A percentile compares a stretch with the other conserved stretches of the same genome.
Evolutionary conservation across 257 asterid species (phyloP).

Genomic region (Capsicum rhomboideum): DNA sequence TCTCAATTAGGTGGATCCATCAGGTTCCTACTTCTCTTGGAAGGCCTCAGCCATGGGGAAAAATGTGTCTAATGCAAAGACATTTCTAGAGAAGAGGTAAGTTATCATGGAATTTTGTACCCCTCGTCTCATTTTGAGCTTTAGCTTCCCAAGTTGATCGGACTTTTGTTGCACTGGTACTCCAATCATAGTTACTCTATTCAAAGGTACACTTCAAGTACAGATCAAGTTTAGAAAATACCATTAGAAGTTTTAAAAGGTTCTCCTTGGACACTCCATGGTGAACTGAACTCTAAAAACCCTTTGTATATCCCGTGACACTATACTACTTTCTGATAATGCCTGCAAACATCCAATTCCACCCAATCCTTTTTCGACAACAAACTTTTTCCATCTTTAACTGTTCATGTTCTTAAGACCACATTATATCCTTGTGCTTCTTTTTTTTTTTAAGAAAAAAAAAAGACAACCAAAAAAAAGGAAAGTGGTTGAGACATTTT

Average conservation of each 20-base stretch:
- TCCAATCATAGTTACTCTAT: background rate
- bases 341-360: background rate
- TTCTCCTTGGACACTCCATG: background rate
- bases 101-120: background rate
- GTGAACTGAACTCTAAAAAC: background rate
- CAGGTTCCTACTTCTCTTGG: slow-evolving; percentile 99
- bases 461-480: background rate
- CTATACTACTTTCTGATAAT: background rate
- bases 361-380: background rate
- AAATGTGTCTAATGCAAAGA: slow-evolving; percentile 96
- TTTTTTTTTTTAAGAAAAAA: too few relatives aligned
- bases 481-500: background rate
- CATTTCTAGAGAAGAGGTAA: slow-evolving; percentile 94
- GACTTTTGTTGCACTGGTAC: background rate
- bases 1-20: slow-evolving; percentile 75
- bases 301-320: background rate
- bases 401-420: background rate
- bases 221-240: background rate
- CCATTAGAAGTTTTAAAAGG: background rate
- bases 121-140: background rate
- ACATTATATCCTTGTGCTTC: background rate
- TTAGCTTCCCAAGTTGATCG: background rate
- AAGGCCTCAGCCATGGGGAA: slow-evolving; percentile 99
- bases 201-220: background rate
- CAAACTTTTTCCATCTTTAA: background rate